Evolutionary conservation across 257 asterid genomes (phyloP).

Genomic region (Penstemon newberryi): DNA sequence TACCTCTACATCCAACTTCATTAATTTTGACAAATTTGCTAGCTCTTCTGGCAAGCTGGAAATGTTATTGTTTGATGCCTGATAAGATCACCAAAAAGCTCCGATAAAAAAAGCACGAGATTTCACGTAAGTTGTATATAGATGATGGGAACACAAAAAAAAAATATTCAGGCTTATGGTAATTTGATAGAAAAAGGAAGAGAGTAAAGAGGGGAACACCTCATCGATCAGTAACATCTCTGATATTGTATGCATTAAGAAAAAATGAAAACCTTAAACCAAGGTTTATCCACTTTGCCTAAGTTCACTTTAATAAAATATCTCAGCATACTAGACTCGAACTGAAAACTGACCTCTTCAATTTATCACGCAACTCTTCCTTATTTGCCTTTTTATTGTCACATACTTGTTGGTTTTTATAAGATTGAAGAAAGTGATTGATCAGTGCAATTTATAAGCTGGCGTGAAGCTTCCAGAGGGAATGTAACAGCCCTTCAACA

Average conservation of each 20-base stretch:
- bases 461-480: conserved; percentile 16
- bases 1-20: conserved; percentile 87
- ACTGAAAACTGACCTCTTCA: conserved; percentile 14
- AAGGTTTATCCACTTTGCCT: conserved; percentile 8
- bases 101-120: conserved; percentile 20
- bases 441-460: conserved; percentile 5
- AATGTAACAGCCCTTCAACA: conserved; percentile 8
- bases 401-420: not conserved
- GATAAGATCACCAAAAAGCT: conserved; percentile 37
- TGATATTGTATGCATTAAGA: conserved; percentile 10
- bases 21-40: conserved; percentile 68
- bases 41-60: conserved; percentile 87
- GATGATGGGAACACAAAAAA: conserved; percentile 1
- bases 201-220: conserved; percentile 25
- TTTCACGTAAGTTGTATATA: not conserved
- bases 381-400: not conserved
- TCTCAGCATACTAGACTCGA: conserved; percentile 15
- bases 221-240: not conserved
- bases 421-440: not conserved
- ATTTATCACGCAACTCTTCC: conserved; percentile 15
- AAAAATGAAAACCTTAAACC: conserved; percentile 3
- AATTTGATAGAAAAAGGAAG: conserved; percentile 15
- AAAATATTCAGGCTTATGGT: conserved; percentile 15
- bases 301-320: conserved; percentile 16
- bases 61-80: conserved; percentile 88